Percentiles rank a stretch among this genome's conserved stretches.
These are phyloP conservation scores for Tolypocladium pustulatum DNA, from an alignment of 2,329 filamentous ascomycete species.

Conservation along the genomic window DNA sequence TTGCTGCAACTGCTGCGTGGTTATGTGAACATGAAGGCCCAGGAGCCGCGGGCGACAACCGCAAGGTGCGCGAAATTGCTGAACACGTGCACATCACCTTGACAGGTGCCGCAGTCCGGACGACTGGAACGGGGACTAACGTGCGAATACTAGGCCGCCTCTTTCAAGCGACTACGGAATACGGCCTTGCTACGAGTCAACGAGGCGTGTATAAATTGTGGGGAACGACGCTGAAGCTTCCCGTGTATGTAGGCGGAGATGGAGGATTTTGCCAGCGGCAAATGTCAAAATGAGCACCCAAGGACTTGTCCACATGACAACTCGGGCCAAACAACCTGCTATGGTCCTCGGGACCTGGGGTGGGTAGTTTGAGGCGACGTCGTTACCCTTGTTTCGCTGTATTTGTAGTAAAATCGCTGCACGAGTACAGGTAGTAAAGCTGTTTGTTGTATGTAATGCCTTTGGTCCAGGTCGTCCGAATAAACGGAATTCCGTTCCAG, in stretches of 20 bases:
- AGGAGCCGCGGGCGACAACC: neutral
- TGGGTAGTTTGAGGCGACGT: neutral
- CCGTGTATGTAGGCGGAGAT: neutral
- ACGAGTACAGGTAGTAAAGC: neutral
- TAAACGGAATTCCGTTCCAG: neutral
- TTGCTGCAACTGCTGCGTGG: constrained; percentile 16
- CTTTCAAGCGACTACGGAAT: neutral
- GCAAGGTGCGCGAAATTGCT: neutral
- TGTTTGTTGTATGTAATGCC: too few species aligned
- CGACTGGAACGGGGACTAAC: neutral
- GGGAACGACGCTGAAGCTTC: neutral
- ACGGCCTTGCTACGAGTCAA: neutral
- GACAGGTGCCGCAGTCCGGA: neutral
- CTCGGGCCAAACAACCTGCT: neutral
- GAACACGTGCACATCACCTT: too few species aligned
- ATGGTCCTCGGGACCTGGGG: neutral
- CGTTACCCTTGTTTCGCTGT: neutral
- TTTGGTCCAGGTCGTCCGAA: neutral
- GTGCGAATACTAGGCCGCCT: neutral
- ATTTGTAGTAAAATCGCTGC: neutral
- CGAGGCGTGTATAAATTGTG: neutral
- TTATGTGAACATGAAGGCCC: constrained; percentile 15
- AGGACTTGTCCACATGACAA: neutral
- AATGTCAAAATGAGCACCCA: neutral
- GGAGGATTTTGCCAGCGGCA: neutral